Base-by-base conservation (phyloP, 768 basidiomycete genomes). In the Tylopilus vinaceipallidus region DNA sequence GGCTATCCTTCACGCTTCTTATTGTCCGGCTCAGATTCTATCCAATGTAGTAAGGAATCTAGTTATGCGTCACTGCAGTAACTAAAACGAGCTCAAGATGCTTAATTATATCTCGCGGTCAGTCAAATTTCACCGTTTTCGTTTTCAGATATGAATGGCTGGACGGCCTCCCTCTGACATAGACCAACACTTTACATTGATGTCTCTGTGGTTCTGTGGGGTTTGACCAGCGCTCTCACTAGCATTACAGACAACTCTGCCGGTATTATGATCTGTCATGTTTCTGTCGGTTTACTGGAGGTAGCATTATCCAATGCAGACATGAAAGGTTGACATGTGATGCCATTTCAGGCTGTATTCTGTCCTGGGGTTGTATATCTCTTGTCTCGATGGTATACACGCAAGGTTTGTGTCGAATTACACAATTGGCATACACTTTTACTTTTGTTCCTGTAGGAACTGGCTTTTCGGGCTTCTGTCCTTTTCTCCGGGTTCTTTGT, bases 371-470 rank as follows among this genome's bases (percentile, higher is more conserved):
- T 26, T n/a, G 29, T 45, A 24, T 45, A 45, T 37, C 45, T 45
- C 16, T 29, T 45, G 17, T 45, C 45, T 17, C 16, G 45, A 37
- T 45, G 45, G 45, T 45, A 45, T 37, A 45, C 45, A 27, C 45
- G 45, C 35, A 36, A 36, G 20, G 45, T 45, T 23, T 14, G 34
- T 29, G 17, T 23, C 19, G n/a, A 20, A 3, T 22, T 37, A 16
- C 23, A 17, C 20, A 3, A 3, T 16, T 29, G 26, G 16, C n/a
- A 45, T 20, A 17, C 7, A 19, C 3, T 23, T 13, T 34, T 14
- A 23, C n/a, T n/a, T n/a, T n/a, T n/a, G n/a, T 34, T 14, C 19
- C 9, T 24, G 24, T 37, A 45, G 45, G 45, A 45, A 45, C 19
- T 45, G 9, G 24, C 40, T 13, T 41, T 41, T 20, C 16, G 40